Percentiles rank a stretch among this genome's conserved stretches.
Conservation (phyloP, 495 filamentous ascomycete species). For the Daldinia concentrica region DNA sequence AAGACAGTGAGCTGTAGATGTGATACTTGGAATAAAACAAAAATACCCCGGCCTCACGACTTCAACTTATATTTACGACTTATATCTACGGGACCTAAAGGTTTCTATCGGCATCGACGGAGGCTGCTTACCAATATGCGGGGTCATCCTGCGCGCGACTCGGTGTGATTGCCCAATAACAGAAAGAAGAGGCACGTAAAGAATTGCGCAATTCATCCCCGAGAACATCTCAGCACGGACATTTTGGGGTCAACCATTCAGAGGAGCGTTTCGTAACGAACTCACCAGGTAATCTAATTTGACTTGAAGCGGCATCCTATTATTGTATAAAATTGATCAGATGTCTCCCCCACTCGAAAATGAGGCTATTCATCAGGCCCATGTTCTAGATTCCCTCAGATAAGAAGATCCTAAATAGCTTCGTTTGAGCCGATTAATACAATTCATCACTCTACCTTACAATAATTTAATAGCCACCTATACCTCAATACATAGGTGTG, state of each 20-base stretch:
- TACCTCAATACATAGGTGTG: background rate
- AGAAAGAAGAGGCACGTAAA: background rate
- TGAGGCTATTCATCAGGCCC: no score
- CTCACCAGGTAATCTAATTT: background rate
- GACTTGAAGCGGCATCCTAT: no score
- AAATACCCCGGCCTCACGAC: background rate
- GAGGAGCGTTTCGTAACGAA: background rate
- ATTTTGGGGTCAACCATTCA: background rate
- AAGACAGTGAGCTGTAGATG: background rate
- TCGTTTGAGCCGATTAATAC: background rate
- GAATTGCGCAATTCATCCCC: background rate
- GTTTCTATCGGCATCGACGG: background rate
- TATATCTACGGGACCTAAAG: no score
- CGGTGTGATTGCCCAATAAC: background rate
- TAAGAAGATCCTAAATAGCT: background rate
- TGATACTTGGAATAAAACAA: no score
- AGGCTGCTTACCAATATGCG: slow-evolving; percentile 26
- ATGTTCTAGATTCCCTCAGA: background rate
- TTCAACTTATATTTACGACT: slow-evolving; percentile 2
- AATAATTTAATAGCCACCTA: background rate
- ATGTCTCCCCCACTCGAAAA: no score
- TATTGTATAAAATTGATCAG: no score
- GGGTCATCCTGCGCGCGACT: slow-evolving; percentile 1
- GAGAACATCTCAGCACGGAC: background rate
- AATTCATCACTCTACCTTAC: background rate